phyloP scores from a whole-genome alignment of 2,329 filamentous ascomycete species.

The Xylariaceae sp. region DNA sequence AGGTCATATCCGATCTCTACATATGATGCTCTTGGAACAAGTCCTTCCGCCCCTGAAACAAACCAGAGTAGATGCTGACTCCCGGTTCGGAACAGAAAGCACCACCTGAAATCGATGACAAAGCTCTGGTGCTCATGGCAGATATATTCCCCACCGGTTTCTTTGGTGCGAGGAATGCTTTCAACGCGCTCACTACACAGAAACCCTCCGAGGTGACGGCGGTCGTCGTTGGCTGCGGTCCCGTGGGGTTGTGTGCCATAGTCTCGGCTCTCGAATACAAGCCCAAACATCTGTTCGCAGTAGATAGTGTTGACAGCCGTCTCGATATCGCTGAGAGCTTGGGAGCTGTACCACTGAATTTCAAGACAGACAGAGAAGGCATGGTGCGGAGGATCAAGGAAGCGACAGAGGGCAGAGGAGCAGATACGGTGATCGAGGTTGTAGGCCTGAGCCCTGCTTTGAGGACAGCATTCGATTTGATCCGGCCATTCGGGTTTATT shows the following conservation, averaged over 20 bases:
- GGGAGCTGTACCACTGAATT: constrained; percentile 79
- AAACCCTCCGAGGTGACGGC: constrained; percentile 60
- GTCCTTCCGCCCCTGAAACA: neutral
- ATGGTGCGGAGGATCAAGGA: constrained; percentile 64
- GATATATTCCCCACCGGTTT: constrained; percentile 88
- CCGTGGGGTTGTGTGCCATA: constrained; percentile 77
- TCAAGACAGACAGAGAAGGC: constrained; percentile 56
- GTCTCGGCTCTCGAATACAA: constrained; percentile 68
- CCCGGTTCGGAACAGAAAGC: too few relatives aligned
- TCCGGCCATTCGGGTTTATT: constrained; percentile 66
- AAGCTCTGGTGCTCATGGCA: constrained; percentile 77
- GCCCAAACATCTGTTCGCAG: constrained; percentile 68
- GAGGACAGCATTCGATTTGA: constrained; percentile 61
- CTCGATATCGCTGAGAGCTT: constrained; percentile 65
- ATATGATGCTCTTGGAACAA: too few relatives aligned
- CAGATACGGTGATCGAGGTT: constrained; percentile 77
- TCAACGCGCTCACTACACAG: constrained; percentile 52
- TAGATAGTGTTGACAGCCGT: constrained; percentile 70
- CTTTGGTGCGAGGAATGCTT: constrained; percentile 74
- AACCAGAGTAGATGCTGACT: too few relatives aligned
- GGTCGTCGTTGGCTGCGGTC: constrained; percentile 78
- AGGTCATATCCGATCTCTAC: too few relatives aligned
- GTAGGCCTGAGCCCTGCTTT: constrained; percentile 64
- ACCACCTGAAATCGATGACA: constrained; percentile 62
- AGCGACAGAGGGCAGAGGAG: constrained; percentile 70